Conservation (phyloP, 78 protist species). For the Chrysochromulina tobinii region DNA sequence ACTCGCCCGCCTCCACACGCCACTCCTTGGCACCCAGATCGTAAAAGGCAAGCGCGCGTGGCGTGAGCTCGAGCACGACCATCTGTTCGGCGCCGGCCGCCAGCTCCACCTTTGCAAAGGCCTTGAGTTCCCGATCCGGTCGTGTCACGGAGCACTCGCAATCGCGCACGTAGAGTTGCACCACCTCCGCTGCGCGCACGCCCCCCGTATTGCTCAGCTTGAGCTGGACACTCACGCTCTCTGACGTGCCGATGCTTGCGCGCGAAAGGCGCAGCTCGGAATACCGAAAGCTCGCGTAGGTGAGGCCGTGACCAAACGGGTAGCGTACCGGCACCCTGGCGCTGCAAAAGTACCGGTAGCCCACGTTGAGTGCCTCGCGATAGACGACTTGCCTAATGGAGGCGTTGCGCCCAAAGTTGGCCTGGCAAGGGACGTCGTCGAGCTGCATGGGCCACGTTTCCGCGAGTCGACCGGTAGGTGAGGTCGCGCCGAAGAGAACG, state of each 20-base stretch:
- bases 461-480: slow-evolving; percentile 63
- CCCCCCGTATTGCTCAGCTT: slow-evolving; percentile 33
- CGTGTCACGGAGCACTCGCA: background rate
- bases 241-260: too few relatives aligned
- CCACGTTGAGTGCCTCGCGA: slow-evolving; percentile 58
- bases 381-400: background rate
- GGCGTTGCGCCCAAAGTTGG: slow-evolving; percentile 30
- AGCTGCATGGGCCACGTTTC: slow-evolving; percentile 41
- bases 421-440: background rate
- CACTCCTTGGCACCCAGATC: background rate
- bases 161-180: slow-evolving; percentile 52
- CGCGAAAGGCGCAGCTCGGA: too few relatives aligned
- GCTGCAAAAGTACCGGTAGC: slow-evolving; percentile 52
- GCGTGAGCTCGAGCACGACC: background rate
- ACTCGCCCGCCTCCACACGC: background rate
- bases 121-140: background rate
- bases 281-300: too few relatives aligned
- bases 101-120: background rate
- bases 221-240: slow-evolving; percentile 35
- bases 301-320: slow-evolving; percentile 17
- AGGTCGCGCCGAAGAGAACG: slow-evolving; percentile 48
- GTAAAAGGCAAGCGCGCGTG: background rate
- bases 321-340: slow-evolving; percentile 30
- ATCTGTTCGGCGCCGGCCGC: background rate
- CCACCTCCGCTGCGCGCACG: slow-evolving; percentile 28